Conservation (phyloP, 257 asterid species). For the Datura wrightii region DNA sequence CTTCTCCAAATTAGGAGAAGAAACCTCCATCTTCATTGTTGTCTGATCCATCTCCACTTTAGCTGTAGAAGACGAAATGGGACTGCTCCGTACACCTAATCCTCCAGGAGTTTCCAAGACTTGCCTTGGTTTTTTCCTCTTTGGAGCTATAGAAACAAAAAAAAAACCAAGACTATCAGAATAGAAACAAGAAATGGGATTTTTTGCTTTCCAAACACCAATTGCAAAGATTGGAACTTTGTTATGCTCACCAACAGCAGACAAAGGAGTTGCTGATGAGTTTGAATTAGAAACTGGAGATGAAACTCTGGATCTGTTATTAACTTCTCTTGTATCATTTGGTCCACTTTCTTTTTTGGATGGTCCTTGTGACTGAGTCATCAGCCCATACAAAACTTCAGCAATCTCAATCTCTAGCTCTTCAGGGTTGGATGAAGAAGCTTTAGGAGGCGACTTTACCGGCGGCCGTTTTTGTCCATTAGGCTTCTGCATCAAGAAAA, state of each 20-base stretch:
- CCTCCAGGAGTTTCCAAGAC: constrained; percentile 57
- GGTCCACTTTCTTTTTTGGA: constrained; percentile 58
- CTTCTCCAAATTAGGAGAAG: constrained; percentile 60
- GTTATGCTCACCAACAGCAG: constrained; percentile 71
- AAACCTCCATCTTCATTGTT: constrained; percentile 53
- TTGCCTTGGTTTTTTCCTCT: constrained; percentile 85
- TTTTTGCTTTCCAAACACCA: background rate
- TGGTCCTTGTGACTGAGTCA: constrained; percentile 78
- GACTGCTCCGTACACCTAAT: constrained; percentile 55
- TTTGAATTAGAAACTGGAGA: constrained; percentile 74
- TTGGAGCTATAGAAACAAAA: constrained; percentile 63
- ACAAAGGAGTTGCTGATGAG: constrained; percentile 50
- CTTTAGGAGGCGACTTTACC: constrained; percentile 67
- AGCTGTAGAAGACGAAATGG: constrained; percentile 42
- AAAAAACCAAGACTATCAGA: constrained; percentile 8
- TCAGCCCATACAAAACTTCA: constrained; percentile 84
- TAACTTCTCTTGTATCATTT: constrained; percentile 60
- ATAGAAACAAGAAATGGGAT: background rate
- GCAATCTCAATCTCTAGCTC: constrained; percentile 96
- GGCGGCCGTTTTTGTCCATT: constrained; percentile 73
- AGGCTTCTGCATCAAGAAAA: constrained; percentile 57
- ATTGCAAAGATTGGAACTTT: constrained; percentile 17
- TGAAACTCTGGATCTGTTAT: constrained; percentile 61
- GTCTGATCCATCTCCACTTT: constrained; percentile 64
- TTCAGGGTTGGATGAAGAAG: constrained; percentile 73